phyloP scores from a whole-genome alignment of 2,329 filamentous ascomycete species.

The Apiospora marii region DNA sequence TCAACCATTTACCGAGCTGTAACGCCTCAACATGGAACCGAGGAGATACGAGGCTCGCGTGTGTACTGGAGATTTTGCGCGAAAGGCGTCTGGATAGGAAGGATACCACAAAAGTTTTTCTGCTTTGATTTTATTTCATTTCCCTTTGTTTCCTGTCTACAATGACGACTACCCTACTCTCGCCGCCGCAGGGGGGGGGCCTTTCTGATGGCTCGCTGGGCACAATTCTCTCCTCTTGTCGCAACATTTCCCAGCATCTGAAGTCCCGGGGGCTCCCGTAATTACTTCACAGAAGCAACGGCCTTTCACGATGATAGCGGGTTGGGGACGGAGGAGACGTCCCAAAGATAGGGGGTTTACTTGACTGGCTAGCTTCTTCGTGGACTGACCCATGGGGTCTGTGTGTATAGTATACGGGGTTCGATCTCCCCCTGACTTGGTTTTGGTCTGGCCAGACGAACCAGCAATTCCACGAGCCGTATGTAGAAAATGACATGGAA shows the following conservation, averaged over 20 bases:
- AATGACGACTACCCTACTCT: not conserved
- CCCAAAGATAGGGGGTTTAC: not conserved
- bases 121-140: conserved; percentile 36
- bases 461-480: not conserved
- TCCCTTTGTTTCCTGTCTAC: conserved; percentile 26
- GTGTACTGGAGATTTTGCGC: conserved; percentile 13
- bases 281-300: not conserved
- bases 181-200: not conserved
- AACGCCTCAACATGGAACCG: conserved; percentile 36
- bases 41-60: conserved; percentile 33
- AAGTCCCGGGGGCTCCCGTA: not conserved
- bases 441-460: not conserved
- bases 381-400: not conserved
- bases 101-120: conserved; percentile 50
- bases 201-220: not conserved
- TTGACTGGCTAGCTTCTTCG: not conserved
- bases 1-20: conserved; percentile 7
- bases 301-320: not conserved
- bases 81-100: conserved; percentile 44
- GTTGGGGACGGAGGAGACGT: not conserved
- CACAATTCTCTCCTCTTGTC: not conserved
- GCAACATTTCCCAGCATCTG: not conserved
- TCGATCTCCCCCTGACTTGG: not conserved
- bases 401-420: not conserved
- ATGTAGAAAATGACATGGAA: conserved; percentile 10